Conservation (phyloP, 2,329 filamentous ascomycete species). For the Aureobasidium subglaciale region DNA sequence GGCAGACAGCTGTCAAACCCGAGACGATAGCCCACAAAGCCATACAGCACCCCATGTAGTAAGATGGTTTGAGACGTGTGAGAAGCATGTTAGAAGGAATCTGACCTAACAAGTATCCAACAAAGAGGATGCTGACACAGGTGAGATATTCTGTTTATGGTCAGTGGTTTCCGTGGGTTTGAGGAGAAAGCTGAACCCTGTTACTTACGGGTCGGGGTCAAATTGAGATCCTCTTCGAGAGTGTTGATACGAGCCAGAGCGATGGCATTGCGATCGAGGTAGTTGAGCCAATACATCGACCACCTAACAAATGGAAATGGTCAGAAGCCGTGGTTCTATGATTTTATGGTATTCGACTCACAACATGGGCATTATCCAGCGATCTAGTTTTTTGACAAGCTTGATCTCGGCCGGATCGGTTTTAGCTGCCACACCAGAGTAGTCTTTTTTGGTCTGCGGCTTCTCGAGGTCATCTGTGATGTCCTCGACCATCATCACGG, state of each 20-base stretch:
- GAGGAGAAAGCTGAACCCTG: constrained; percentile 45
- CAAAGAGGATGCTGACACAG: constrained; percentile 53
- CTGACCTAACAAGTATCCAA: constrained; percentile 40
- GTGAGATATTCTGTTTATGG: constrained; percentile 39
- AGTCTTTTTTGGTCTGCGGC: constrained; percentile 18
- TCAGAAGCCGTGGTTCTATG: not conserved
- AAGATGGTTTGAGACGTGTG: constrained; percentile 31
- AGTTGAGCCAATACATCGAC: constrained; percentile 72
- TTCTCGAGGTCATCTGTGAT: constrained; percentile 1
- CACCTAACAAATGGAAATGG: constrained; percentile 50
- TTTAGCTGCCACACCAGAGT: constrained; percentile 27
- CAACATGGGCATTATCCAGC: constrained; percentile 24
- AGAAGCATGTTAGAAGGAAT: constrained; percentile 43
- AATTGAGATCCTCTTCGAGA: constrained; percentile 52
- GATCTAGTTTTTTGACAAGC: constrained; percentile 26
- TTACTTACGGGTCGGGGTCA: constrained; percentile 32
- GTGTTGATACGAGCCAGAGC: constrained; percentile 59
- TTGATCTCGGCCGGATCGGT: constrained; percentile 26
- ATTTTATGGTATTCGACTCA: too few relatives aligned
- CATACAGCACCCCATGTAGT: constrained; percentile 34
- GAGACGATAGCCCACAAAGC: constrained; percentile 35
- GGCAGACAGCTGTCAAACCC: constrained; percentile 28
- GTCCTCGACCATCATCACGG: constrained; percentile 11
- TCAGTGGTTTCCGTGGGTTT: not conserved
- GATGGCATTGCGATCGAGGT: constrained; percentile 53